Evolutionary conservation across 306 rosid species (phyloP).

Genomic region (Trifolium dubium): DNA sequence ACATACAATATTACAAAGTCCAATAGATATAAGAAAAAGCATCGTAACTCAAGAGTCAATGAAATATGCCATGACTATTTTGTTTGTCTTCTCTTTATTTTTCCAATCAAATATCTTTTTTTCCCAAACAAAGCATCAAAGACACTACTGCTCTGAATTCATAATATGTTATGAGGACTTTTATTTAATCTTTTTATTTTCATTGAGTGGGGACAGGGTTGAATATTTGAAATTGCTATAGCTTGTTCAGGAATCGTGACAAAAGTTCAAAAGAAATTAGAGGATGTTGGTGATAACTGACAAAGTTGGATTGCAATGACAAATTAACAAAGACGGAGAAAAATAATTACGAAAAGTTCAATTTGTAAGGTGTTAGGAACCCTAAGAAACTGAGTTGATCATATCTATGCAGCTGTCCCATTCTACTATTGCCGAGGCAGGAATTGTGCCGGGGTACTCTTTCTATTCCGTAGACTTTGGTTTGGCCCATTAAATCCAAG

Average conservation of each 20-base stretch:
- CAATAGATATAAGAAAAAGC: not conserved
- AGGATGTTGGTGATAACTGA: not conserved
- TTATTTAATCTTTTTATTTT: slow-evolving; percentile 5
- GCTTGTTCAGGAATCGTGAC: not conserved
- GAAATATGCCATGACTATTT: not conserved
- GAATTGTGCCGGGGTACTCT: not conserved
- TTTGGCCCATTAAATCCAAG: not conserved
- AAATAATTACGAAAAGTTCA: not conserved
- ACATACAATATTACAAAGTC: not conserved
- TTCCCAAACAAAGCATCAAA: not conserved
- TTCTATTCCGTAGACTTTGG: not conserved
- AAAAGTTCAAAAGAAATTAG: not conserved
- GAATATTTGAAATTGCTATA: not conserved
- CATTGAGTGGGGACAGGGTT: slow-evolving; percentile 1
- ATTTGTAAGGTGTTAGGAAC: not conserved
- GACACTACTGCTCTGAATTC: not conserved
- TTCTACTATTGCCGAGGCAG: not conserved
- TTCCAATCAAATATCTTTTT: not conserved
- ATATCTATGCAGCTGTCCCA: not conserved
- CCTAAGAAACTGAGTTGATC: not conserved
- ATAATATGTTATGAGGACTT: not conserved
- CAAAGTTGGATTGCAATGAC: not conserved
- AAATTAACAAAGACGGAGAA: not conserved
- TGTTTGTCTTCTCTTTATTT: not conserved
- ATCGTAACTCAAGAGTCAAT: not conserved